Base-by-base conservation (phyloP, 495 filamentous ascomycete genomes). In the Clohesyomyces aquaticus region DNA sequence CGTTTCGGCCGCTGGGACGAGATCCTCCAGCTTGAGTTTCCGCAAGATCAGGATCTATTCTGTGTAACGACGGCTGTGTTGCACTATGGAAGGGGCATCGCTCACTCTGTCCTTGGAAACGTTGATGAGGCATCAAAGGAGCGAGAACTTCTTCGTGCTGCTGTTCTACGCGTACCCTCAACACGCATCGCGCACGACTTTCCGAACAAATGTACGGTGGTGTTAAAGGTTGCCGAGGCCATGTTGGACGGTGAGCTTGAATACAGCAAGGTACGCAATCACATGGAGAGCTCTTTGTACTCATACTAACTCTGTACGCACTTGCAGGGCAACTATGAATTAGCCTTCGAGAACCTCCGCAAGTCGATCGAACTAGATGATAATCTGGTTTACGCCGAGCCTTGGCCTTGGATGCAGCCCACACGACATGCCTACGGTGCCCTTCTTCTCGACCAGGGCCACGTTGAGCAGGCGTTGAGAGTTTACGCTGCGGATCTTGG, bases 221-320 rank as follows among this genome's bases (percentile, higher is more conserved):
- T 89, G 46, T 73, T 91, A 0, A 69, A 65, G 8, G 75, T 91
- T 8, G 86, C 81, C 0, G 71, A 72, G 11, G 81, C 82, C 16
- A 88, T 91, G 86, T 74, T 90, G 1, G 81, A 87, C 41, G 88
- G 88, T 2, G 88, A 91, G 63, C 75, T 91, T 11, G 80, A 83
- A 38, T 91, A 89, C 65, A 85, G 87, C 4, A 74, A 74, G 2
- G n/a, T n/a, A n/a, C n/a, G n/a, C n/a, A n/a, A n/a, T n/a, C n/a
- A n/a, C n/a, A n/a, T n/a, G n/a, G n/a, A n/a, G n/a, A n/a, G n/a
- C n/a, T n/a, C n/a, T n/a, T n/a, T n/a, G n/a, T n/a, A n/a, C n/a
- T n/a, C n/a, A n/a, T n/a, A n/a, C n/a, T n/a, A n/a, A n/a, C n/a
- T n/a, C n/a, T n/a, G n/a, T n/a, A n/a, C n/a, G n/a, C n/a, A n/a